Evolutionary conservation across 139 green algal genomes (phyloP).

Genomic region (Auxenochlorella protothecoides): DNA sequence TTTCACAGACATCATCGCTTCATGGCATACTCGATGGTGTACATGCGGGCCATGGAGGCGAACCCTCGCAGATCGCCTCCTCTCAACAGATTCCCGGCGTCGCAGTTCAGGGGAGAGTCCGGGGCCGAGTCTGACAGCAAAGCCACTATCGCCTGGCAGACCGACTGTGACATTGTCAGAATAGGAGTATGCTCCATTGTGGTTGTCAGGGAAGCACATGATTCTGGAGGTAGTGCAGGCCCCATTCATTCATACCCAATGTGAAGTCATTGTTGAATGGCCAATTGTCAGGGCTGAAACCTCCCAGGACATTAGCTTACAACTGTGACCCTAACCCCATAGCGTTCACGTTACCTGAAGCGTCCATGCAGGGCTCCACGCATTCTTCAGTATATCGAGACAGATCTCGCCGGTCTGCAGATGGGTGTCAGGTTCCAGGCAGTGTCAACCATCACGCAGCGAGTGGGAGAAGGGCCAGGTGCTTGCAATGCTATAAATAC

Average conservation of each 20-base stretch:
- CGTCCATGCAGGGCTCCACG: constrained; percentile 93
- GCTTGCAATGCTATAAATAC: background rate
- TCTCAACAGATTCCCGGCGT: constrained; percentile 89
- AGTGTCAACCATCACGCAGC: background rate
- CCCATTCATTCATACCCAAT: too few species aligned
- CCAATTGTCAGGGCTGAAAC: too few species aligned
- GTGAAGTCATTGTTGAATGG: too few species aligned
- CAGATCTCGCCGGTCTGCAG: constrained; percentile 92
- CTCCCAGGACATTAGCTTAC: too few species aligned
- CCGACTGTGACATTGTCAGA: constrained; percentile 14
- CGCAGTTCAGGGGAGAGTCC: constrained; percentile 89
- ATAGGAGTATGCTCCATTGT: background rate
- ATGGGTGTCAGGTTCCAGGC: background rate
- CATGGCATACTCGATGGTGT: constrained; percentile 64
- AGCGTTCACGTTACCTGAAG: constrained; percentile 33
- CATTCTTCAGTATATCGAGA: constrained; percentile 90
- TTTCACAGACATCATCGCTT: background rate
- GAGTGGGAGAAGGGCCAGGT: background rate
- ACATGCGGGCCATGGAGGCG: constrained; percentile 83
- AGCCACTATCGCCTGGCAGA: constrained; percentile 83
- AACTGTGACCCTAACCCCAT: too few species aligned
- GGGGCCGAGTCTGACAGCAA: constrained; percentile 75
- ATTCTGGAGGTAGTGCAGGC: background rate
- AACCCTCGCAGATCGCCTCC: constrained; percentile 70
- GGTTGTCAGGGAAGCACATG: background rate